A percentile compares a stretch with the other conserved stretches of the same genome.
Conservation (phyloP, 495 filamentous ascomycete species). For the Tuber magnatum region DNA sequence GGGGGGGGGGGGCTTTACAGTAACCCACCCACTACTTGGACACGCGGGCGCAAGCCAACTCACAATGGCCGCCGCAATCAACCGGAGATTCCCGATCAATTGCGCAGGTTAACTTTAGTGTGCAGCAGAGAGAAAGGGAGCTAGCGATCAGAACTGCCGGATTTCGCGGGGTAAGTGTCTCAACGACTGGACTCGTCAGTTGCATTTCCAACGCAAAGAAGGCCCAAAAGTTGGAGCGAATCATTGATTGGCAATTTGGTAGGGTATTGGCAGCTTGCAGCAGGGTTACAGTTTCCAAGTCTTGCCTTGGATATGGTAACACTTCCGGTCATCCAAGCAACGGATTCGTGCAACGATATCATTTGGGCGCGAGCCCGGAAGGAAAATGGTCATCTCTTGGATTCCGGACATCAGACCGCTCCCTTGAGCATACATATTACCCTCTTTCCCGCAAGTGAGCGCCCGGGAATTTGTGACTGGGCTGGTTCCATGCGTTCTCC, state of each 20-base stretch:
- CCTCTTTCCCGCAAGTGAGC: not conserved
- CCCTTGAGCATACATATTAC: not conserved
- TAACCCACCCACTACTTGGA: not conserved
- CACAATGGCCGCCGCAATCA: not conserved
- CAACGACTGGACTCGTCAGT: not conserved
- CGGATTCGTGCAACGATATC: not conserved
- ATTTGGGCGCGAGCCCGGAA: not conserved
- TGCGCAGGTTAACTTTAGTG: not conserved
- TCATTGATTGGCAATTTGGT: not conserved
- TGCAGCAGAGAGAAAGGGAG: not conserved
- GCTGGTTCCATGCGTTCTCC: not conserved
- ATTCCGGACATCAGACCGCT: not conserved
- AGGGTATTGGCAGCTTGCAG: not conserved
- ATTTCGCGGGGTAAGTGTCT: not conserved
- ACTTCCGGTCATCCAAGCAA: not conserved
- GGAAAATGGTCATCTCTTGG: not conserved
- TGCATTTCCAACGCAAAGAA: not conserved
- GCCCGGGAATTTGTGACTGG: not conserved
- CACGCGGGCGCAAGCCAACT: not conserved
- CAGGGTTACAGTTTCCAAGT: not conserved
- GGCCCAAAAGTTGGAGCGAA: not conserved
- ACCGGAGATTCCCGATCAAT: not conserved
- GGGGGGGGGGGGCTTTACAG: not conserved
- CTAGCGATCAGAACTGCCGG: not conserved
- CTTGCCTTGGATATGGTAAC: not conserved